A percentile compares a stretch with the other conserved stretches of the same genome.
Evolutionary conservation across 371 early-diverging fungal species (phyloP).

Genomic region (Syncephalastrum monosporum): DNA sequence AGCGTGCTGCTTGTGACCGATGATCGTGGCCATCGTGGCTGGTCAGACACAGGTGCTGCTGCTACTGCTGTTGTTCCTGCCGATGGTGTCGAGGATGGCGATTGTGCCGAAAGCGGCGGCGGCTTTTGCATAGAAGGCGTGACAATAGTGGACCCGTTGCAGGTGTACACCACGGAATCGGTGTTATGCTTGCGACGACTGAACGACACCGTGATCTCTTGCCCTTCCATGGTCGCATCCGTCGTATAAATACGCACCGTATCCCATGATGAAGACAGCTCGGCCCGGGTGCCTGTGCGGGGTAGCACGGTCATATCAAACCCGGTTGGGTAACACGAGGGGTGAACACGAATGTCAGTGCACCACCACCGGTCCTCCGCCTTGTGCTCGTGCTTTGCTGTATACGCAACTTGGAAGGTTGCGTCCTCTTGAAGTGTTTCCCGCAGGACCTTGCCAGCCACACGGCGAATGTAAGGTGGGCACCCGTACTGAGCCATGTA

Average conservation of each 20-base stretch:
- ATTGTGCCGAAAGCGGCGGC: not conserved
- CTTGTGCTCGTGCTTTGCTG: conserved; percentile 34
- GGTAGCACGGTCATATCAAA: conserved; percentile 35
- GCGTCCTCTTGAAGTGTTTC: conserved; percentile 28
- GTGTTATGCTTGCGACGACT: too few species aligned
- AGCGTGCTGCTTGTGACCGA: too few species aligned
- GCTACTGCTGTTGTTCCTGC: not conserved
- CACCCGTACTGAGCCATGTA: conserved; percentile 49
- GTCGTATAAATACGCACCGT: conserved; percentile 37
- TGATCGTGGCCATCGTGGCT: too few species aligned
- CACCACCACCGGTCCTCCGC: conserved; percentile 23
- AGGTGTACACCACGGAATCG: too few species aligned
- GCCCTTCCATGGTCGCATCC: conserved; percentile 30
- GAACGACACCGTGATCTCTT: not conserved
- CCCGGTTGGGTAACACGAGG: conserved; percentile 38
- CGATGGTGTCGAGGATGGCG: conserved; percentile 2
- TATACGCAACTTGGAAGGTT: conserved; percentile 26
- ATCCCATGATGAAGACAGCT: conserved; percentile 9
- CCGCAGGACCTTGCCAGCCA: conserved; percentile 37
- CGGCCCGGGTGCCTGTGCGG: conserved; percentile 17
- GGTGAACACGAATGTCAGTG: conserved; percentile 40
- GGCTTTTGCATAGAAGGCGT: too few species aligned
- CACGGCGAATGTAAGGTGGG: conserved; percentile 53
- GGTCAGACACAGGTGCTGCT: not conserved
- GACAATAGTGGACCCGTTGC: too few species aligned